Base-by-base conservation (phyloP, 2,329 filamentous ascomycete species). In the Colletotrichum sp. region DNA sequence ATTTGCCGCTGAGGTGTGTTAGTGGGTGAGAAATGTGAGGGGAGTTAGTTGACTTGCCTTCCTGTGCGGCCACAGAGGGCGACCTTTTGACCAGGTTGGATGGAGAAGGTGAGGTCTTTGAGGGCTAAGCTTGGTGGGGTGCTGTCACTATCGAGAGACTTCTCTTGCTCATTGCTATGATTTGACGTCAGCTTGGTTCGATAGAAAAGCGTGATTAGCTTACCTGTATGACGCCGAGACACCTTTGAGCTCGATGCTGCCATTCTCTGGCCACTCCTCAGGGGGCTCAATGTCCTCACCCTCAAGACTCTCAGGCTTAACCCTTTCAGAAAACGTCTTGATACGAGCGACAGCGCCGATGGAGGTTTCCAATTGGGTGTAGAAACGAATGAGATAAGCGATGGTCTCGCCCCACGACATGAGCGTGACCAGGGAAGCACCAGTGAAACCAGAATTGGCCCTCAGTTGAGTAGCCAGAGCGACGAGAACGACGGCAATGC, bases 401-500 rank as follows among this genome's bases (percentile, higher is more conserved):
- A 86, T 64, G 0, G 52, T 68, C 4, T 82, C 78, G 15, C 84
- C 81, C 71, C 85, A 83, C 7, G 72, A 71, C 82, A 85, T 85
- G 7, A 86, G 77, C 16, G 81, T 80, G 24, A 85, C 79, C 30
- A 86, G 64, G 15, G 81, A 81, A 34, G 81, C 84, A 16, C 84
- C 84, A 3, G 83, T 82, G 59, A 84, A 82, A 0, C 80, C 83
- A 1, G 81, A 79, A 59, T 80, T 84, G 5, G 81, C 78, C 6
- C 80, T 79, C 16, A 84, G 76, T 76, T 83, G 82, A 1, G 89
- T 88, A 1, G 88, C 86, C 2, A 90, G 81, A 1, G 86, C 81
- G n/a, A 90, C 86, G 2, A 91, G 81, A 4, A 87, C 76, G 4
- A 88, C 81, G 3, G 88, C 88, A 30, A 91, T 82, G 5, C 83